Base-by-base conservation (phyloP, 768 basidiomycete genomes). In the Astraeus odoratus region DNA sequence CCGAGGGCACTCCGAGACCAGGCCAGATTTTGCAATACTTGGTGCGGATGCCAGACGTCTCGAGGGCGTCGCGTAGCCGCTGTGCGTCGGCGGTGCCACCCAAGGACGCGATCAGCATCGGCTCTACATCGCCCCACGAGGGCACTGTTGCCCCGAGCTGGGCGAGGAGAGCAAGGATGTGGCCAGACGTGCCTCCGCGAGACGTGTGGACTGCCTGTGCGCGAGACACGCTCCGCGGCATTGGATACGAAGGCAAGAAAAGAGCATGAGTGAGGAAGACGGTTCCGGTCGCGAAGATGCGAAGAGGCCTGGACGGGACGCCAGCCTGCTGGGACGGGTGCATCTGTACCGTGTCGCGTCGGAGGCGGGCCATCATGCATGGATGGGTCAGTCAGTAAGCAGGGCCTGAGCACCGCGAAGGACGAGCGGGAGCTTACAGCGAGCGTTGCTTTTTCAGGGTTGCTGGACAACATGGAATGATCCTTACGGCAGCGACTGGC, bases 261-360 rank as follows among this genome's bases (percentile, higher is more conserved):
- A 92, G 74, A 0, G 79, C 81, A 59, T 89, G 81, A 5, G 85
- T 86, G 35, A 85, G 63, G 58, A 91, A 91, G 31, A 92, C 74
- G 8, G 88, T 86, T 12, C 88, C 88, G 10, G 82, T 81, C 2
- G 85, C 84, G 31, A 91, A 75, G 20, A 91, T 78, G 35, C 86
- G 81, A 15, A 87, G 70, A n/a, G 76, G 70, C 54, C 59, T 67
- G 39, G 60, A 15, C 10, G 25, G 3, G 5, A 25, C 8, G 0
- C 49, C 51, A 10, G 57, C 44, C 0, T 56, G 38, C 48, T 56
- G 33, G 54, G 51, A 12, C 43, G 30, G 1, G 50, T 23, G 42
- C 19, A 44, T 36, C 27, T 44, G 48, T 20, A 42, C 37, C 0
- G 59, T 61, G 48, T 62, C 62, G 13, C 57, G 49, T 9, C 61